These are phyloP conservation scores for Combretum micranthum DNA, from an alignment of 345 rosid species.

Conservation along the genomic window DNA sequence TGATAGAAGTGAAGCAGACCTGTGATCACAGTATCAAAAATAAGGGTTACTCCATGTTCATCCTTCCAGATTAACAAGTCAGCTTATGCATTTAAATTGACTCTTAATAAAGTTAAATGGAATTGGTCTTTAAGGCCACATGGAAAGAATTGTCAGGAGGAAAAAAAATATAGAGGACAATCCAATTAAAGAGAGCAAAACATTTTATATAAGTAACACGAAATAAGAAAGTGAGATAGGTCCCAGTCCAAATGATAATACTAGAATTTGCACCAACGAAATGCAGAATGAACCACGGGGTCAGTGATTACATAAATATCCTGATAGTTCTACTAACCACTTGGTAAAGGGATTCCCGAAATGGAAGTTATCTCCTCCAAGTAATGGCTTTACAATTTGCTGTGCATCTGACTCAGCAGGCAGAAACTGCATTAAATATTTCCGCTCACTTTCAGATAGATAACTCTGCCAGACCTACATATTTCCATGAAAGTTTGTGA, in stretches of 20 bases:
- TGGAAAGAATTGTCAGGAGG: too few relatives aligned
- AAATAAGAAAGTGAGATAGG: too few relatives aligned
- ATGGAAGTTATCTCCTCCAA: slow-evolving; percentile 69
- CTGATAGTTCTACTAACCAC: slow-evolving; percentile 44
- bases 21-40: slow-evolving; percentile 42
- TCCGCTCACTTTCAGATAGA: slow-evolving; percentile 66
- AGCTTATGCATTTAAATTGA: slow-evolving; percentile 3
- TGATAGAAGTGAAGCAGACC: slow-evolving; percentile 72
- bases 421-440: slow-evolving; percentile 65
- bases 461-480: slow-evolving; percentile 63
- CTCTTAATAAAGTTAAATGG: not conserved
- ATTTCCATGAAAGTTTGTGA: slow-evolving; percentile 9
- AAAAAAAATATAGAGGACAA: too few relatives aligned
- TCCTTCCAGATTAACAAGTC: slow-evolving; percentile 11
- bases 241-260: too few relatives aligned
- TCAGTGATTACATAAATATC: too few relatives aligned
- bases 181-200: slow-evolving; percentile 1
- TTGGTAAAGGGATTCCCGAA: slow-evolving; percentile 74
- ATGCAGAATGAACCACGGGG: too few relatives aligned
- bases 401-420: slow-evolving; percentile 54
- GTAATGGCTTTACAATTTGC: slow-evolving; percentile 50
- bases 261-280: too few relatives aligned
- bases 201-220: not conserved
- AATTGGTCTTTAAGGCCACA: too few relatives aligned
- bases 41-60: too few relatives aligned